These are phyloP conservation scores for Aspergillus felis DNA, from an alignment of 2,329 filamentous ascomycete genomes.

Conservation along the genomic window DNA sequence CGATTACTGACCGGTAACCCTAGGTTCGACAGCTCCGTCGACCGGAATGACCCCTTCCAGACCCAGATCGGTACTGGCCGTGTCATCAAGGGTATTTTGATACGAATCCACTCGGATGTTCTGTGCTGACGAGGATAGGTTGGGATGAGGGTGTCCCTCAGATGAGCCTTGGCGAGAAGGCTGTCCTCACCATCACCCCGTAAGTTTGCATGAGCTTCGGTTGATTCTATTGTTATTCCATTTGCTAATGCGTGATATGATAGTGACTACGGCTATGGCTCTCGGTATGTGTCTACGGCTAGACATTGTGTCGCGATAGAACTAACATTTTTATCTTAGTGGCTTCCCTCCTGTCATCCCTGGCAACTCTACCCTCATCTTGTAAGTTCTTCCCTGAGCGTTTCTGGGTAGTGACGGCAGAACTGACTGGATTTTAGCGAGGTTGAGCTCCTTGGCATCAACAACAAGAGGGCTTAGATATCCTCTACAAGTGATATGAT, in stretches of 20 bases:
- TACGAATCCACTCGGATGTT: background rate
- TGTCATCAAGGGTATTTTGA: conserved; percentile 74
- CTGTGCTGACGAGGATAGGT: conserved; percentile 35
- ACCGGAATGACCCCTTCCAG: conserved; percentile 66
- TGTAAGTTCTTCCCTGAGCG: conserved; percentile 57
- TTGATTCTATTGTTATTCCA: background rate
- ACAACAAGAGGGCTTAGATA: background rate
- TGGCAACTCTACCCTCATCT: conserved; percentile 68
- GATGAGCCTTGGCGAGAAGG: conserved; percentile 91
- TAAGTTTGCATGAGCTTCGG: conserved; percentile 41
- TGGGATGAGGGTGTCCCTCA: conserved; percentile 80
- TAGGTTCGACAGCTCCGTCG: conserved; percentile 80
- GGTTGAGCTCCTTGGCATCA: background rate
- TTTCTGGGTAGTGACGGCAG: background rate
- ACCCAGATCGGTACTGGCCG: conserved; percentile 75
- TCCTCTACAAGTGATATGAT: background rate
- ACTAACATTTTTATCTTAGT: conserved; percentile 39
- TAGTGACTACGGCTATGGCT: conserved; percentile 41
- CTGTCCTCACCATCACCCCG: conserved; percentile 75
- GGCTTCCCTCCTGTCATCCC: conserved; percentile 79
- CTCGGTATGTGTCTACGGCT: conserved; percentile 30
- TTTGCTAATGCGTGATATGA: conserved; percentile 7
- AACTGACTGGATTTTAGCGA: background rate
- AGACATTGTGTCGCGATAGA: background rate
- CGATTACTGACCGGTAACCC: background rate